Conservation (phyloP, 306 rosid genomes). For the Trifolium subterraneum region DNA sequence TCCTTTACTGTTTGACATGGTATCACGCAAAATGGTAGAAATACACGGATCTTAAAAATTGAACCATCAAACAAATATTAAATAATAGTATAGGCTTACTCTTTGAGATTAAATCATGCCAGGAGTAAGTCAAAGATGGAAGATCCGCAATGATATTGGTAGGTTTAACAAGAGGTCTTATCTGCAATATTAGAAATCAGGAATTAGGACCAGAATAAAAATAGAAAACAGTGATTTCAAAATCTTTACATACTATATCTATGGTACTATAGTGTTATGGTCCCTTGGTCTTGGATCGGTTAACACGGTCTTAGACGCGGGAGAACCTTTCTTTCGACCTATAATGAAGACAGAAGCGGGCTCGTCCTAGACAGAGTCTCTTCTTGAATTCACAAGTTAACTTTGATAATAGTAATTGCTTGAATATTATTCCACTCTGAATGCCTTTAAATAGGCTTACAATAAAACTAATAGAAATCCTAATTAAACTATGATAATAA, state of each 20-base stretch:
- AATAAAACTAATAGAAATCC: too few relatives aligned
- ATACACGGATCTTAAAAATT: background rate
- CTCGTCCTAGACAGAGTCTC: too few relatives aligned
- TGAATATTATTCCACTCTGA: too few relatives aligned
- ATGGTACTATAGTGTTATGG: background rate
- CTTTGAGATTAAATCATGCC: constrained; percentile 93
- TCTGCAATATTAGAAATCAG: constrained; percentile 58
- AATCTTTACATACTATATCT: background rate
- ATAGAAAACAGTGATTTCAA: constrained; percentile 34
- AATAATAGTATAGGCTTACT: constrained; percentile 49
- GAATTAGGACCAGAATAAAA: constrained; percentile 21
- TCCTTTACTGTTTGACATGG: background rate
- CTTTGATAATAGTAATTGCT: too few relatives aligned
- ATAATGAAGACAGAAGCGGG: too few relatives aligned
- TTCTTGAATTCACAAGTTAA: too few relatives aligned
- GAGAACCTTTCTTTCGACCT: too few relatives aligned
- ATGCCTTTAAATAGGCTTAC: too few relatives aligned
- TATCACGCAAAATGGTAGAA: background rate
- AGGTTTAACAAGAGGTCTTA: constrained; percentile 86
- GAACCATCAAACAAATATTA: constrained; percentile 23
- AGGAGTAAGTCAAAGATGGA: constrained; percentile 65
- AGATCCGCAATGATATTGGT: constrained; percentile 62
- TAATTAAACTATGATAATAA: too few relatives aligned
- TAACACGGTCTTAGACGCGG: too few relatives aligned
- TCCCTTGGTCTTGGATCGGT: too few relatives aligned